Base-by-base conservation (phyloP, 805 yeast genomes). In the Zygotorulaspora florentina region DNA sequence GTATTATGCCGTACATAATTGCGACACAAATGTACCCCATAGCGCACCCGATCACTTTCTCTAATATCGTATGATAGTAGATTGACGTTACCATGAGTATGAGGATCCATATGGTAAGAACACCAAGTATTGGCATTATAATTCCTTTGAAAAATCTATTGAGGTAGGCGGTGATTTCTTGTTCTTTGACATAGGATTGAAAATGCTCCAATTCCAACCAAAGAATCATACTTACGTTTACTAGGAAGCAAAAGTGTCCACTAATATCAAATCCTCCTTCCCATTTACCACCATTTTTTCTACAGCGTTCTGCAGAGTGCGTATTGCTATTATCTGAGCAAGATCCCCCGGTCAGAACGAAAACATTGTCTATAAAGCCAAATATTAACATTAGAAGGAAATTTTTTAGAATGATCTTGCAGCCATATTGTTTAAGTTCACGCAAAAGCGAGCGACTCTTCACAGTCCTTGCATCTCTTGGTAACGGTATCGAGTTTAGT, bases 1-100 rank as follows among this genome's bases (percentile, higher is more conserved):
- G 68, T 11, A 61, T 50, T 5, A 53, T 20, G 20, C 44, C 28
- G 57, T 82, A 82, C 31, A 81, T 74, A 1, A 71, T 56, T 1
- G 62, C 15, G 9, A 79, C 73, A 18, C 79, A 79, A 8, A 72
- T 41, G 61, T 75, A 79, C 2, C 93, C 88, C 70, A 84, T 76
- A 2, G 71, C 8, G 37, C 85, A 67, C 0, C 96, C 96, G 20
- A 79, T 69, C 1, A 85, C 46, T 59, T 89, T 89, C 61, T 91
- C 98, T 1, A 66, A 44, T 9, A 84, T 58, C 1, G 93, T 80
- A 65, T 91, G 98, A 71, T 89, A 91, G 62, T 87, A 86, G 11
- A 83, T 69, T 39, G 89, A 76, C 1, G 98, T 91, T 73, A 87
- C 79, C 15, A 83, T 65, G 27, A 89, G 69, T 31, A 70, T 43